Base-by-base conservation (phyloP, 768 basidiomycete genomes). In the Pulveroboletus sp. region DNA sequence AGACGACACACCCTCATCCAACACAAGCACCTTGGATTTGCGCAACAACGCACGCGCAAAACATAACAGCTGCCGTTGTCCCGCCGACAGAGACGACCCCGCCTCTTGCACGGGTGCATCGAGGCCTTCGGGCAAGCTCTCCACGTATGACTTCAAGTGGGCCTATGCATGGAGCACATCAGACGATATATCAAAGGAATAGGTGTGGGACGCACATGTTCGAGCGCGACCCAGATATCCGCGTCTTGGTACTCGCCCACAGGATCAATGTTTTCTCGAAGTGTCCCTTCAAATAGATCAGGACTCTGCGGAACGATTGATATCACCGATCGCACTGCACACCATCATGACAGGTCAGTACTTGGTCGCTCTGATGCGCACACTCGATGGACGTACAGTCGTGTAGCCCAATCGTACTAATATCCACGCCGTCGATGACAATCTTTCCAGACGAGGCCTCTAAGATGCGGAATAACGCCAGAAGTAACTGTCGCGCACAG, bases 221-320 rank as follows among this genome's bases (percentile, higher is more conserved):
- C 79, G 27, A 97, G 75, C 10, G 94, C 90, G 13, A 70, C 70
- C 95, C 95, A 98, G 21, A 98, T 90, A 51, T 90, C 86, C 2
- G 69, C 77, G 66, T 98, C 94, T 16, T 76, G 72, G 51, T 89
- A 71, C 49, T 76, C 72, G 1, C 86, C 85, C 16, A 87, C 77
- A 9, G 94, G 94, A 65, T 97, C 94, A 47, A 97, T 86, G 60
- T 97, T 97, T 56, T 92, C 84, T 46, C 91, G 79, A 13, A 92
- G 67, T 0, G 84, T 84, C 4, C 87, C 87, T 60, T 84, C 82
- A 52, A 85, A 85, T 20, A 86, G 59, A 60, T 85, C 84, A 4
- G 82, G 80, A 52, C 71, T 83, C 65, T 94, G 91, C 2, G 91
- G 91, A 14, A 94, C 90, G 61, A 94, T 94, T 3, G 88, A 87